Evolutionary conservation across 176 grass and related monocot genomes (phyloP).

Genomic region (Pontederia crassipes): DNA sequence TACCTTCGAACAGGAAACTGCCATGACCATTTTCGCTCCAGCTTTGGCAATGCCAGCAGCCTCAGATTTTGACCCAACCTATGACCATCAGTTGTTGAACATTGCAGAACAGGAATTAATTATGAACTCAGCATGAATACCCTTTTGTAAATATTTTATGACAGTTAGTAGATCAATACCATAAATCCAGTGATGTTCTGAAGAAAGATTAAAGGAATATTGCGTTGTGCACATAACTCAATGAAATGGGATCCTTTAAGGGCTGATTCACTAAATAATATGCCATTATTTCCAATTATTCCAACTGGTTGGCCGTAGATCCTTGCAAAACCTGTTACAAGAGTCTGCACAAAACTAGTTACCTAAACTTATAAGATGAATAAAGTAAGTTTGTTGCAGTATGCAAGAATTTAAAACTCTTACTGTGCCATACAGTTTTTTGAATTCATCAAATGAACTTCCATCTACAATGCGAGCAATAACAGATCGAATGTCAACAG

Average conservation of each 20-base stretch:
- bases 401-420: conserved; percentile 22
- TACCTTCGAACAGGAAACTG: conserved; percentile 91
- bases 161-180: conserved; percentile 31
- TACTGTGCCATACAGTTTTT: conserved; percentile 94
- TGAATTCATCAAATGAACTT: conserved; percentile 97
- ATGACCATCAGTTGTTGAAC: conserved; percentile 5
- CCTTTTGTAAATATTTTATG: neutral
- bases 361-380: neutral
- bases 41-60: conserved; percentile 89
- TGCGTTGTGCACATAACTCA: conserved; percentile 84
- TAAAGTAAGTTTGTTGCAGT: conserved; percentile 11
- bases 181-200: conserved; percentile 99
- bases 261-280: conserved; percentile 92
- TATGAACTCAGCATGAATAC: too few species aligned
- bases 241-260: conserved; percentile 94
- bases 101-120: neutral
- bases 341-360: conserved; percentile 43
- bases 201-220: conserved; percentile 99
- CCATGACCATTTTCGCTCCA: conserved; percentile 98
- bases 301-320: conserved; percentile 85
- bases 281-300: conserved; percentile 96
- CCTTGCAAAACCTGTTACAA: conserved; percentile 93
- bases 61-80: conserved; percentile 98
- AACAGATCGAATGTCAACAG: conserved; percentile 75
- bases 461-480: conserved; percentile 82